Conservation (phyloP, 1,284 basidiomycete species). For the Caloboletus firmus region DNA sequence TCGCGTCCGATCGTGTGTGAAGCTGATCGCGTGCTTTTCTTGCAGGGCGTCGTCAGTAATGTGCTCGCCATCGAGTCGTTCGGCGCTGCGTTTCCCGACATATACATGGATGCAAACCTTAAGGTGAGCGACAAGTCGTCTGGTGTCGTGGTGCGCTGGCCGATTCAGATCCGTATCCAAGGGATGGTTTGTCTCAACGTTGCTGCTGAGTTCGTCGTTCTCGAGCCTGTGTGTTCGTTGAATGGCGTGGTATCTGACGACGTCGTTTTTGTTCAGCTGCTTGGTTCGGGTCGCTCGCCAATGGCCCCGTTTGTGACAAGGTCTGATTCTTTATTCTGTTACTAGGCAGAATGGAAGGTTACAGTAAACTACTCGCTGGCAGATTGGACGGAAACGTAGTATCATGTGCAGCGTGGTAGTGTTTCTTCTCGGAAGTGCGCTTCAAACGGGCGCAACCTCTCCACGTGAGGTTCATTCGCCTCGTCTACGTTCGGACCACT, state of each 20-base stretch:
- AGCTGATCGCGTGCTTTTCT: slow-evolving; percentile 4
- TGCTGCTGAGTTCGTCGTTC: slow-evolving; percentile 30
- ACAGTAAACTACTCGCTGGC: not conserved
- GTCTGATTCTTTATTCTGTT: slow-evolving; percentile 9
- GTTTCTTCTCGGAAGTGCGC: slow-evolving; percentile 35
- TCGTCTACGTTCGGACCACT: not conserved
- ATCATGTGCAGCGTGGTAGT: slow-evolving; percentile 35
- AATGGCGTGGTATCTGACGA: slow-evolving; percentile 1
- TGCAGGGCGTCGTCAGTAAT: slow-evolving; percentile 35
- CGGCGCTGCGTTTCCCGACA: slow-evolving; percentile 35
- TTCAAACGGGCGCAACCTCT: slow-evolving; percentile 36
- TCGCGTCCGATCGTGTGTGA: not conserved
- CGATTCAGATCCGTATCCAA: slow-evolving; percentile 17
- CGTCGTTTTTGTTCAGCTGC: slow-evolving; percentile 22
- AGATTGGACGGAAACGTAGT: slow-evolving; percentile 35
- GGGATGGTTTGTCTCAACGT: slow-evolving; percentile 37
- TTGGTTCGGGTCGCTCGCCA: slow-evolving; percentile 35
- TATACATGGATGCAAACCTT: slow-evolving; percentile 31
- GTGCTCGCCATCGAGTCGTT: slow-evolving; percentile 38
- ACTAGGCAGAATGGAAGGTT: not conserved
- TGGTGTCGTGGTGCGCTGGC: not conserved
- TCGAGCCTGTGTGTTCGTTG: not conserved
- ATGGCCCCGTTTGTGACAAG: slow-evolving; percentile 37
- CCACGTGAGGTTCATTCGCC: slow-evolving; percentile 9
- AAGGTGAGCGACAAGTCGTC: slow-evolving; percentile 21